These are phyloP conservation scores for Plasmodium chabaudi DNA, from an alignment of 169 alveolate genomes.

Conservation along the genomic window DNA sequence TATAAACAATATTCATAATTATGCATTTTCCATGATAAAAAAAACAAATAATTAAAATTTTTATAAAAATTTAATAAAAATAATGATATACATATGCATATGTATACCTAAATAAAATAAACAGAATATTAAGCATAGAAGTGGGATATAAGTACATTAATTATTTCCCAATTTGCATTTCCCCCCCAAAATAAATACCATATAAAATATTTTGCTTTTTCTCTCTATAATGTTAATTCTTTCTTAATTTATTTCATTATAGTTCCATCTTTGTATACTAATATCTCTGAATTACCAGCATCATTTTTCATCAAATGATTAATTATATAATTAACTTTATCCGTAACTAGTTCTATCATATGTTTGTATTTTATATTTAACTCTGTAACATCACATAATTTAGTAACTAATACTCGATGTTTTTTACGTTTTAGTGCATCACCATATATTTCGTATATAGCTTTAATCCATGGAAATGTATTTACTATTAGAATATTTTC, in stretches of 20 bases:
- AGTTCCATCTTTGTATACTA: slow-evolving; percentile 62
- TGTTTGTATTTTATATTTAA: slow-evolving; percentile 15
- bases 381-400: slow-evolving; percentile 19
- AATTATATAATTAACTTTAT: slow-evolving; percentile 39
- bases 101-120: background rate
- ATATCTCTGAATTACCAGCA: slow-evolving; percentile 1
- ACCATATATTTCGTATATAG: slow-evolving; percentile 38
- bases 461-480: slow-evolving; percentile 45
- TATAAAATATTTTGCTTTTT: too few relatives aligned
- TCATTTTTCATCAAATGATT: slow-evolving; percentile 30
- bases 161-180: too few relatives aligned
- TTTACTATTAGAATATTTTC: background rate
- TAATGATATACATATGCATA: background rate
- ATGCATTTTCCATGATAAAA: background rate
- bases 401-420: slow-evolving; percentile 38
- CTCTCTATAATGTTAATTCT: too few relatives aligned
- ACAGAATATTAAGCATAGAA: too few relatives aligned
- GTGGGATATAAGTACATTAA: too few relatives aligned
- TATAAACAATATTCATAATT: slow-evolving; percentile 1
- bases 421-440: slow-evolving; percentile 23
- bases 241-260: slow-evolving; percentile 32
- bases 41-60: background rate
- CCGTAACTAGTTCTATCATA: slow-evolving; percentile 38
- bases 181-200: too few relatives aligned
- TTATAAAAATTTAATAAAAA: background rate